These are phyloP conservation scores for Raffaelea deltoideospora DNA, from an alignment of 2,329 filamentous ascomycete genomes.

Conservation along the genomic window DNA sequence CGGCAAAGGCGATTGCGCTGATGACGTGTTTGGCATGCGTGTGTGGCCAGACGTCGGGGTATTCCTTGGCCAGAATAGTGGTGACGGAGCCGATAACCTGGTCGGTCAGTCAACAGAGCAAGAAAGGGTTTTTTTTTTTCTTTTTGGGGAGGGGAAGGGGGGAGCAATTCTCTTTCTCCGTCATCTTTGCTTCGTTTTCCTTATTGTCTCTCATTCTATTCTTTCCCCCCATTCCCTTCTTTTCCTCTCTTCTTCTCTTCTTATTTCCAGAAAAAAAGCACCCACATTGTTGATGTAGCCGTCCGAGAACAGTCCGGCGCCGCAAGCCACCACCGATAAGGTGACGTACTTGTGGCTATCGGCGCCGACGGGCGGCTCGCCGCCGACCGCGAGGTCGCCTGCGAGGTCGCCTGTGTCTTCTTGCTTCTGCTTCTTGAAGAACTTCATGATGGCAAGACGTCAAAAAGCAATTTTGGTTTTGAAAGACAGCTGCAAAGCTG, in stretches of 20 bases:
- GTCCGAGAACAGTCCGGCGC: slow-evolving; percentile 79
- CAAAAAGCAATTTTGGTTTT: too few species aligned
- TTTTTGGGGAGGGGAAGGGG: too few species aligned
- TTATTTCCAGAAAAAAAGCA: too few species aligned
- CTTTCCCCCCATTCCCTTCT: too few species aligned
- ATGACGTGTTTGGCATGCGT: slow-evolving; percentile 62
- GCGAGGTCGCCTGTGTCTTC: too few species aligned
- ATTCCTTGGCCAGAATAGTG: slow-evolving; percentile 56
- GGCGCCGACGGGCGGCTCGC: not conserved
- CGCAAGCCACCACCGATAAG: slow-evolving; percentile 70
- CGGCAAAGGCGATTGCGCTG: slow-evolving; percentile 69
- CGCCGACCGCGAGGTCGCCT: not conserved
- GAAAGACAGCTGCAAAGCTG: too few species aligned
- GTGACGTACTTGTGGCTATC: slow-evolving; percentile 10
- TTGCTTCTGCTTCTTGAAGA: slow-evolving; percentile 3
- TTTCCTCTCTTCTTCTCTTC: too few species aligned
- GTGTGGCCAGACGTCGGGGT: slow-evolving; percentile 50
- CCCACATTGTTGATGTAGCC: slow-evolving; percentile 76
- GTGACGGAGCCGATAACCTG: slow-evolving; percentile 79
- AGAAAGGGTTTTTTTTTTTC: too few species aligned
- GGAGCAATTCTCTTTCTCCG: too few species aligned
- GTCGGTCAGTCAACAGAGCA: not conserved
- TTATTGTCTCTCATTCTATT: too few species aligned
- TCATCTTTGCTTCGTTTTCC: too few species aligned
- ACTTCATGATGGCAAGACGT: slow-evolving; percentile 3